These are phyloP conservation scores for Telopea speciosissima DNA, from an alignment of 177 flowering plant species.

Conservation along the genomic window DNA sequence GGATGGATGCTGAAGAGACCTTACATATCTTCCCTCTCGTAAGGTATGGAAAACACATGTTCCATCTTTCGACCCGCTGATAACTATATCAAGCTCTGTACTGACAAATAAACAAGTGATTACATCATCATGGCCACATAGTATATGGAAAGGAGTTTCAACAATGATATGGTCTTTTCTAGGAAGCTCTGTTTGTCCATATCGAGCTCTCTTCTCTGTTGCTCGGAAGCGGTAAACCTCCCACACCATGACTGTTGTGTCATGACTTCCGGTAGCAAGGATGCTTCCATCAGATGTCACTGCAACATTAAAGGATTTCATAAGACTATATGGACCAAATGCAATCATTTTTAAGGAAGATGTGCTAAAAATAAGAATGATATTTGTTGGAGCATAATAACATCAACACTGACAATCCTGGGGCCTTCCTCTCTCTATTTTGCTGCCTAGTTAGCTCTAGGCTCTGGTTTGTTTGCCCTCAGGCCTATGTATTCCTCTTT, in stretches of 20 bases:
- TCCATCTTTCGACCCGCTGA: constrained; percentile 98
- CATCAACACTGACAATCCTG: not conserved
- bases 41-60: constrained; percentile 89
- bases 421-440: too few relatives aligned
- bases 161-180: constrained; percentile 64
- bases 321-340: not conserved
- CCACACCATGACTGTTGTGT: constrained; percentile 99
- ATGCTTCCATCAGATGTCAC: constrained; percentile 90
- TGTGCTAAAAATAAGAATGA: not conserved
- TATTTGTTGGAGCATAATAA: not conserved
- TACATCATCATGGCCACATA: constrained; percentile 98
- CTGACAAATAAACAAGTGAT: constrained; percentile 87
- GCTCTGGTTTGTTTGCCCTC: too few relatives aligned
- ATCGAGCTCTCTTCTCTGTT: constrained; percentile 60
- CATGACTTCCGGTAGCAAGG: constrained; percentile 97
- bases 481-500: too few relatives aligned
- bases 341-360: not conserved
- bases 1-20: constrained; percentile 81
- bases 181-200: constrained; percentile 45
- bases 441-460: too few relatives aligned
- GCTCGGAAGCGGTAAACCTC: constrained; percentile 51
- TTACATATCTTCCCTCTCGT: constrained; percentile 79
- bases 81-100: constrained; percentile 83
- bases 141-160: constrained; percentile 86
- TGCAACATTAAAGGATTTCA: constrained; percentile 28